phyloP scores from a whole-genome alignment of 2,329 filamentous ascomycete genomes.

The Rhinocladiella mackenziei region DNA sequence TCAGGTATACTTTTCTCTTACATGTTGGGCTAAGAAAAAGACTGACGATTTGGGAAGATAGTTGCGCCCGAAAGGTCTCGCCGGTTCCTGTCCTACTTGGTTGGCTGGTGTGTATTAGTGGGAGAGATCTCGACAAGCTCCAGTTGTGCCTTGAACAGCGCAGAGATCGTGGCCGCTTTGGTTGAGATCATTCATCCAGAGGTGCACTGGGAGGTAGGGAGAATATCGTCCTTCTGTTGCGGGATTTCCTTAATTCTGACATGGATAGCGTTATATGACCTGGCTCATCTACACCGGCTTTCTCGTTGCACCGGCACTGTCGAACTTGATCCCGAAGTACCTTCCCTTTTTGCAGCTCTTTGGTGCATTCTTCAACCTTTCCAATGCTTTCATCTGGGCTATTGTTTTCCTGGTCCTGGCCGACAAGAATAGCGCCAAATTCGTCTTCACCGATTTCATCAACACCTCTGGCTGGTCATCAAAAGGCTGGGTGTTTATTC shows the following conservation, averaged over 20 bases:
- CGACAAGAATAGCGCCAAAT: slow-evolving; percentile 32
- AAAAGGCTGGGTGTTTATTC: slow-evolving; percentile 59
- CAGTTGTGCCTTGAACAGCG: slow-evolving; percentile 25
- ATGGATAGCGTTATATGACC: slow-evolving; percentile 21
- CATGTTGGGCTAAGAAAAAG: not conserved
- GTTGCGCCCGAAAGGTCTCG: slow-evolving; percentile 20
- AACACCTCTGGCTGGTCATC: slow-evolving; percentile 39
- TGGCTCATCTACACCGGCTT: slow-evolving; percentile 25
- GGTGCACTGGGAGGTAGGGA: slow-evolving; percentile 20
- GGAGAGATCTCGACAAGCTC: slow-evolving; percentile 24
- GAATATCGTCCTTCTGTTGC: not conserved
- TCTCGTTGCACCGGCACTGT: slow-evolving; percentile 20
- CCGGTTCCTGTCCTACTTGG: slow-evolving; percentile 21
- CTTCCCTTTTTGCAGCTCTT: slow-evolving; percentile 23
- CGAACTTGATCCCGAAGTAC: slow-evolving; percentile 22
- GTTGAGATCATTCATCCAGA: slow-evolving; percentile 23
- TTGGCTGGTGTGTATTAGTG: slow-evolving; percentile 25
- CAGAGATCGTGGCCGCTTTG: slow-evolving; percentile 22
- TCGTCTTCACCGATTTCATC: slow-evolving; percentile 56
- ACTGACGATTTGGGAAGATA: slow-evolving; percentile 6
- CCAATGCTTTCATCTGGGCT: slow-evolving; percentile 21
- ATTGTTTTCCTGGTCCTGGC: slow-evolving; percentile 25
- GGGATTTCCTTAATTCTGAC: slow-evolving; percentile 3
- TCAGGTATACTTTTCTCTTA: slow-evolving; percentile 8
- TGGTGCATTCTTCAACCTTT: slow-evolving; percentile 24